Conservation (phyloP, 2,329 filamentous ascomycete genomes). For the Colletotrichum phormii region DNA sequence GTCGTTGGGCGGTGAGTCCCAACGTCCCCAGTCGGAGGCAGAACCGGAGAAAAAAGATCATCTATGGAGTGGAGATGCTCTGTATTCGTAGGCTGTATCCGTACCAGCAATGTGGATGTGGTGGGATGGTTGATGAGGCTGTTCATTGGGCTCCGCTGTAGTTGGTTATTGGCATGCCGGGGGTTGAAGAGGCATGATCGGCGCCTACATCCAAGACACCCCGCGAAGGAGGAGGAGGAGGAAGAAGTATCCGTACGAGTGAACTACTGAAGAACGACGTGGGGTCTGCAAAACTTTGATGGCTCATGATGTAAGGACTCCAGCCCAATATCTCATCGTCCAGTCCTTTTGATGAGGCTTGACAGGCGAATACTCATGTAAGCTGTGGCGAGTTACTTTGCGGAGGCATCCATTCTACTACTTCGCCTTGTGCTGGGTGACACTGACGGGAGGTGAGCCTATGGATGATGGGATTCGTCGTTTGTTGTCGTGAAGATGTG, state of each 20-base stretch:
- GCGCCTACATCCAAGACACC: slow-evolving; percentile 1
- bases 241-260: neutral
- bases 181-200: slow-evolving; percentile 15
- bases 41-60: neutral
- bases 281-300: neutral
- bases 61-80: neutral
- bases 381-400: neutral
- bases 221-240: neutral
- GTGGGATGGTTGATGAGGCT: slow-evolving; percentile 22
- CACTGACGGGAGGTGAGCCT: neutral
- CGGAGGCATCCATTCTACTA: neutral
- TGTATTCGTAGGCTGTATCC: neutral
- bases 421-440: neutral
- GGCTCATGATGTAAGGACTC: neutral
- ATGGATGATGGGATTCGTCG: neutral
- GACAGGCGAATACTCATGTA: neutral
- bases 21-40: neutral
- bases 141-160: slow-evolving; percentile 21
- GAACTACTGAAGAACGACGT: neutral
- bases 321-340: neutral
- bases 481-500: slow-evolving; percentile 5
- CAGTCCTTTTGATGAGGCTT: neutral
- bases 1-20: slow-evolving; percentile 8
- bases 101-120: slow-evolving; percentile 12
- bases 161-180: slow-evolving; percentile 3